Evolutionary conservation across 176 grass and related monocot species (phyloP).

Genomic region (Carex scoparia): DNA sequence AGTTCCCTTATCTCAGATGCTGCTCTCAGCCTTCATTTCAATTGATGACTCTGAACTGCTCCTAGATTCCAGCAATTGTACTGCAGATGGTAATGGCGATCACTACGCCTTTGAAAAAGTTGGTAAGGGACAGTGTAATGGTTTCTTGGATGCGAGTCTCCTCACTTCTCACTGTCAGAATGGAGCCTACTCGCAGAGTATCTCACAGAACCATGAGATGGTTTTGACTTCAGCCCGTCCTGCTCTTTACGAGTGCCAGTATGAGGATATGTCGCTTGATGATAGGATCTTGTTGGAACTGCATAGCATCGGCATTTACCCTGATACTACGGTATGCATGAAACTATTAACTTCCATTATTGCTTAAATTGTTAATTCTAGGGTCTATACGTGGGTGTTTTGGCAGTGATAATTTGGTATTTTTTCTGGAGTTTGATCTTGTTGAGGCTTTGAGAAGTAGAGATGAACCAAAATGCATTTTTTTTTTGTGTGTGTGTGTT

Average conservation of each 20-base stretch:
- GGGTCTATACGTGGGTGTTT: not conserved
- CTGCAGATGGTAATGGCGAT: slow-evolving; percentile 33
- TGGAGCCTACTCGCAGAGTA: slow-evolving; percentile 35
- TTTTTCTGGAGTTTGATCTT: not conserved
- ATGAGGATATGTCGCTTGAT: slow-evolving; percentile 58
- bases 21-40: slow-evolving; percentile 73
- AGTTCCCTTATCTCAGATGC: slow-evolving; percentile 59
- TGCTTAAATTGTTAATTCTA: slow-evolving; percentile 3
- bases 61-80: slow-evolving; percentile 19
- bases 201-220: slow-evolving; percentile 30
- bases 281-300: slow-evolving; percentile 77
- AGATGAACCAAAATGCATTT: not conserved
- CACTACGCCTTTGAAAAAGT: slow-evolving; percentile 31
- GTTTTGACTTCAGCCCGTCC: slow-evolving; percentile 21
- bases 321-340: slow-evolving; percentile 49
- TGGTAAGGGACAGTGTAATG: slow-evolving; percentile 50
- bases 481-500: not conserved
- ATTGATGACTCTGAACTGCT: slow-evolving; percentile 50
- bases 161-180: slow-evolving; percentile 36
- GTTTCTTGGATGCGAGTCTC: slow-evolving; percentile 46
- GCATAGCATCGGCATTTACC: slow-evolving; percentile 68
- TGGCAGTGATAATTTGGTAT: not conserved
- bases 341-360: not conserved
- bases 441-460: not conserved
- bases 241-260: slow-evolving; percentile 47